Percentiles rank a stretch among this genome's conserved stretches.
phyloP scores from a whole-genome alignment of 768 basidiomycete species.

The Leucosporidium scottii region DNA sequence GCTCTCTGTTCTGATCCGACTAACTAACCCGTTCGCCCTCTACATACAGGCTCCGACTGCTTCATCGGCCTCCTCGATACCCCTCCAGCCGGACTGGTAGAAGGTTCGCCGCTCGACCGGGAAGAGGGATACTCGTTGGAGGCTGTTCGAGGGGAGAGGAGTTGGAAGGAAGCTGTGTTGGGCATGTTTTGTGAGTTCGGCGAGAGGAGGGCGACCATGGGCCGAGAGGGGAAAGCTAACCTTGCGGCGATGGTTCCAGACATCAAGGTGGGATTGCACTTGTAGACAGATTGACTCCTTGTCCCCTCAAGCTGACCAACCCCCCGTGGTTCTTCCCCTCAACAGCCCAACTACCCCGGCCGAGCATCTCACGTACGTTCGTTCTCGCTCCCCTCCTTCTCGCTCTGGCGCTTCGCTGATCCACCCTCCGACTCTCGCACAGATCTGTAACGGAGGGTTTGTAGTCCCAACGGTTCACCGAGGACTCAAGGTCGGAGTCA shows the following conservation, averaged over 20 bases:
- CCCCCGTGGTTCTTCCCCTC: not conserved
- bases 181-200: conserved; percentile 44
- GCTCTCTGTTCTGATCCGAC: not conserved
- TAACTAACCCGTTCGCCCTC: not conserved
- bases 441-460: conserved; percentile 89
- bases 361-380: conserved; percentile 25
- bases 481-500: conserved; percentile 59
- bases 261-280: conserved; percentile 12
- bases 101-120: conserved; percentile 2
- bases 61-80: conserved; percentile 36
- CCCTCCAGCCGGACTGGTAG: conserved; percentile 31
- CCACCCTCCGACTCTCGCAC: not conserved
- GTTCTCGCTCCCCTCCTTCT: not conserved
- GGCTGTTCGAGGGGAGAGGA: conserved; percentile 48
- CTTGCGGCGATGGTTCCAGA: not conserved
- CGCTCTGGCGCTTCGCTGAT: not conserved
- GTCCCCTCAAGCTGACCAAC: not conserved
- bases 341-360: conserved; percentile 33
- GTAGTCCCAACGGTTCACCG: conserved; percentile 59
- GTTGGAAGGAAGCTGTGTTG: conserved; percentile 64
- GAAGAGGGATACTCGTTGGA: conserved; percentile 43
- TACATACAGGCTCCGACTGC: conserved; percentile 24
- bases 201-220: not conserved
- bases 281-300: too few relatives aligned
- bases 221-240: not conserved